Conservation (phyloP, 352 stramenopile species). For the Globisporangium mamillatum region DNA sequence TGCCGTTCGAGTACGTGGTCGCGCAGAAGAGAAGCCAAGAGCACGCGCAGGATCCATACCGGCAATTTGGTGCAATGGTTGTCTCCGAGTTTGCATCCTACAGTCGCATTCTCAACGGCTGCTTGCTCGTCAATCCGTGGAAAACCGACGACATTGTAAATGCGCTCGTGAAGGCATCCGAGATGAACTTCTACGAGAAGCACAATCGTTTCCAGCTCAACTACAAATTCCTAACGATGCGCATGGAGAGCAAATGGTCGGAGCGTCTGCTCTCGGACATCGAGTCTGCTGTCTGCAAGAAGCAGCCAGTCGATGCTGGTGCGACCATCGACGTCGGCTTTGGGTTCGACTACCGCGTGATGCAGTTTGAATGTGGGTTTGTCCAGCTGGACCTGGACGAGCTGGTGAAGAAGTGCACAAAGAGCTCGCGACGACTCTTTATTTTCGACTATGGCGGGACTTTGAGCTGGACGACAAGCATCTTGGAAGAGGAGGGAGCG, state of each 20-base stretch:
- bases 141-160: conserved; percentile 88
- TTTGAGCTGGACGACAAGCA: conserved; percentile 73
- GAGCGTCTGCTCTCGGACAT: conserved; percentile 94
- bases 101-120: conserved; percentile 95
- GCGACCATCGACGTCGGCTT: conserved; percentile 91
- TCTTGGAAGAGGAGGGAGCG: conserved; percentile 57
- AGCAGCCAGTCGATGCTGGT: conserved; percentile 28
- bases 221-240: conserved; percentile 83
- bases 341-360: conserved; percentile 94
- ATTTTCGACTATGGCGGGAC: conserved; percentile 98
- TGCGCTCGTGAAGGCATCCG: conserved; percentile 55
- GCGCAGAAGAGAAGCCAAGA: conserved; percentile 55
- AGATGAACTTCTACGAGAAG: conserved; percentile 81
- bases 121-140: conserved; percentile 97
- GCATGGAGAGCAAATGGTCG: conserved; percentile 90
- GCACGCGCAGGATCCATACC: conserved; percentile 28
- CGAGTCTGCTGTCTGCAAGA: conserved; percentile 68
- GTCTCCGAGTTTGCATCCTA: conserved; percentile 97
- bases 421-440: conserved; percentile 80
- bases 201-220: conserved; percentile 72
- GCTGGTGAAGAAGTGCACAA: conserved; percentile 80
- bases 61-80: conserved; percentile 86
- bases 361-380: conserved; percentile 95
- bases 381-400: conserved; percentile 88
- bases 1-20: conserved; percentile 79